Evolutionary conservation across 352 stramenopile species (phyloP).

Genomic region (Phytophthora idaei): DNA sequence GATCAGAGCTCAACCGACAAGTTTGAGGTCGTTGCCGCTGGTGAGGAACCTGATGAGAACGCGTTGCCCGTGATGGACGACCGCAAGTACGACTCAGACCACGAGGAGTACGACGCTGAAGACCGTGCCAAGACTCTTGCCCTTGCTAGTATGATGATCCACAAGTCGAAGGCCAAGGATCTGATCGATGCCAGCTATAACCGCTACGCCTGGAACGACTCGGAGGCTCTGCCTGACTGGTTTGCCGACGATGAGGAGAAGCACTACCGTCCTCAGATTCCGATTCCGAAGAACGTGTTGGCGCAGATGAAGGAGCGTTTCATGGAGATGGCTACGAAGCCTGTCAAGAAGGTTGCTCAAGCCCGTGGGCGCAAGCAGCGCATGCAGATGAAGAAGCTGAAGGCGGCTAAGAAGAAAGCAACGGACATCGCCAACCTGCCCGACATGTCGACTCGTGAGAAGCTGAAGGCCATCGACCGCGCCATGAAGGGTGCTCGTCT

Average conservation of each 20-base stretch:
- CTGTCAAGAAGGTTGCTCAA: constrained; percentile 99
- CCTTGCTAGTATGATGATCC: constrained; percentile 98
- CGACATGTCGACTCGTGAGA: constrained; percentile 98
- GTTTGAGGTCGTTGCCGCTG: constrained; percentile 57
- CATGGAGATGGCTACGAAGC: constrained; percentile 95
- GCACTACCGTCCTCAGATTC: constrained; percentile 98
- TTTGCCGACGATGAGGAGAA: constrained; percentile 96
- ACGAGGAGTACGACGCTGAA: constrained; percentile 98
- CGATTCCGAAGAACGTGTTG: constrained; percentile 96
- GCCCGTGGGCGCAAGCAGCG: constrained; percentile 96
- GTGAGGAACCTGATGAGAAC: constrained; percentile 55
- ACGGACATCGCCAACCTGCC: constrained; percentile 94
- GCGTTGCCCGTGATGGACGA: constrained; percentile 76
- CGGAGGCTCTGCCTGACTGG: constrained; percentile 96
- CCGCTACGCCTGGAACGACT: constrained; percentile 99
- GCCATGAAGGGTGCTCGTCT: constrained; percentile 93
- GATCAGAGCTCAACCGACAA: constrained; percentile 30
- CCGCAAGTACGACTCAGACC: constrained; percentile 95
- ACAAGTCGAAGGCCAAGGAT: constrained; percentile 97
- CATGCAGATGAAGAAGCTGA: constrained; percentile 93
- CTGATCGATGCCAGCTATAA: constrained; percentile 99
- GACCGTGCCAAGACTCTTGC: constrained; percentile 97
- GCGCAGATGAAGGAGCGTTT: constrained; percentile 98
- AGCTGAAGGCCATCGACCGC: constrained; percentile 98
- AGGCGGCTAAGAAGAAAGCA: constrained; percentile 97